Percentiles rank a stretch among this genome's conserved stretches.
Evolutionary conservation across 192 early-diverging fungal genomes (phyloP).

Genomic region (Linnemannia zychae): DNA sequence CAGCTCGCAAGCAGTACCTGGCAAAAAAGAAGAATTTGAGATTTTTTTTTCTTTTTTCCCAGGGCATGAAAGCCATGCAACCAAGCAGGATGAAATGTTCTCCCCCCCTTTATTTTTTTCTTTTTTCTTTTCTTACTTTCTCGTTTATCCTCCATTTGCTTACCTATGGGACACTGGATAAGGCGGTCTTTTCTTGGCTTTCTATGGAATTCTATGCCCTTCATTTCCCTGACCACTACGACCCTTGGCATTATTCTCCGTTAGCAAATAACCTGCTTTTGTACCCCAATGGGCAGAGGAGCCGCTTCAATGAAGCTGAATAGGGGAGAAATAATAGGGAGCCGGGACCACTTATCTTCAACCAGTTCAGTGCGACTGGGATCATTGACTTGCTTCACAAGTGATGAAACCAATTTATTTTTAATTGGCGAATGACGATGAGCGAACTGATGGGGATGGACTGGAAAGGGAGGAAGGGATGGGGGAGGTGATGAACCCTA

Average conservation of each 20-base stretch:
- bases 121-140: not conserved
- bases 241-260: not conserved
- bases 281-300: not conserved
- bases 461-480: too few species aligned
- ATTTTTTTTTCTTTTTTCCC: too few species aligned
- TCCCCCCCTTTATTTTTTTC: not conserved
- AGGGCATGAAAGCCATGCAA: not conserved
- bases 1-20: not conserved
- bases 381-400: not conserved
- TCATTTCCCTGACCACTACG: not conserved
- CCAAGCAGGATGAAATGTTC: too few species aligned
- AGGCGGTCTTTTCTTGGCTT: not conserved
- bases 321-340: not conserved
- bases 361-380: not conserved
- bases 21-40: not conserved
- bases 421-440: not conserved
- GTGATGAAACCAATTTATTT: slow-evolving; percentile 6
- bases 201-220: not conserved
- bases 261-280: not conserved
- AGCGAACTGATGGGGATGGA: not conserved
- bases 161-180: not conserved
- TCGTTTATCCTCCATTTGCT: not conserved
- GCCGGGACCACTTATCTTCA: not conserved
- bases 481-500: not conserved
- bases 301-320: not conserved